Base-by-base conservation (phyloP, 2,329 filamentous ascomycete genomes). In the Pseudofabraea citricarpa region DNA sequence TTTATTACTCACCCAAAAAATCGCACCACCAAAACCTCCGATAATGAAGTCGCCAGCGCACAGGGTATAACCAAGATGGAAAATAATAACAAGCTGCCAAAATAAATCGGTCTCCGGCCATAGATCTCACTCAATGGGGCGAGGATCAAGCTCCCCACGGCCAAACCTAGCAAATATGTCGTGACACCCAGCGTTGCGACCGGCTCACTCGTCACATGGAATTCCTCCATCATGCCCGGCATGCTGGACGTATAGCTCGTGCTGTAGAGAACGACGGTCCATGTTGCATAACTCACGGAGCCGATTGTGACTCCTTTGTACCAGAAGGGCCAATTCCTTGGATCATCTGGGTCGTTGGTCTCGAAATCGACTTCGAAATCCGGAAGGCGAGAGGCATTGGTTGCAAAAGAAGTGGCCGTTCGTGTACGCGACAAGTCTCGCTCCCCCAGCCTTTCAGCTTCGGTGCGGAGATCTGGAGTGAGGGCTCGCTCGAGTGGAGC, bases 201-300 rank as follows among this genome's bases (percentile, higher is more conserved):
- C 0, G 78, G 80, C 24, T 77, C 71, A 12, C 68, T 73, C 6
- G 68, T 59, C 15, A 79, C 70, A 27, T 72, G 65, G 53, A 89
- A 91, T 40, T 87, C 82, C 12, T 71, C 61, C 56, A 80, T 77
- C 62, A 94, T 77, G 0, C 85, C 82, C 1, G 78, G 74, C 24
- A 86, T 78, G 3, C 81, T 83, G 1, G 82, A 78, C 1, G 87
- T 89, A 60, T 93, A 94, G 40, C 79, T 83, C 0, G 88, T 93
- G 36, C 83, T 88, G 58, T 90, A 88, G 36, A 89, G 60, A 13
- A 89, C 82, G 46, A 50, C 71, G 60, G 47, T 62, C 63, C 62
- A 62, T 32, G 62, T 63, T 31, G 60, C 56, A 36, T 60, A 60
- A 55, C 64, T 58, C 2, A 70, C 58, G 5, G 58, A 56, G 1